phyloP scores from a whole-genome alignment of 768 basidiomycete genomes.

The Boletellus emodensis region DNA sequence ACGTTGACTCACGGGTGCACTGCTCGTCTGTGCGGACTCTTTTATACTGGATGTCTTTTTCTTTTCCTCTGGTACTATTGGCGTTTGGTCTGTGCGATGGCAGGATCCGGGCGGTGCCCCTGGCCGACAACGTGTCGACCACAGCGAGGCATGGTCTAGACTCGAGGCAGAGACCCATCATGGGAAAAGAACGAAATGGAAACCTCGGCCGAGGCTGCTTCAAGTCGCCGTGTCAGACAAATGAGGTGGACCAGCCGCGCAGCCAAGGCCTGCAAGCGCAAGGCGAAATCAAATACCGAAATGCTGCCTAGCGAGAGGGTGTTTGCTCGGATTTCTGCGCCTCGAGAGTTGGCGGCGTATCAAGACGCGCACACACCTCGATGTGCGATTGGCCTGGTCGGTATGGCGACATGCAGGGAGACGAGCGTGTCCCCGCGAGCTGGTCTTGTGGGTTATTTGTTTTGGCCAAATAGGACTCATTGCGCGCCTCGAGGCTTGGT shows the following conservation, averaged over 20 bases:
- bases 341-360: conserved; percentile 8
- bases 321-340: conserved; percentile 1
- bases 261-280: conserved; percentile 7
- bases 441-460: conserved; percentile 23
- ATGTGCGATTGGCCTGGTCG: not conserved
- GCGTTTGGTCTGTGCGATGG: not conserved
- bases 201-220: not conserved
- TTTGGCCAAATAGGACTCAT: conserved; percentile 25
- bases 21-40: conserved; percentile 1
- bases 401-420: not conserved
- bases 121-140: conserved; percentile 18
- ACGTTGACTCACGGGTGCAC: conserved; percentile 13
- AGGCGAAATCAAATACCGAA: conserved; percentile 20
- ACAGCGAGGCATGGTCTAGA: conserved; percentile 7
- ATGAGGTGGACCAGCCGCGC: conserved; percentile 15
- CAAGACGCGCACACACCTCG: conserved; percentile 7
- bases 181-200: conserved; percentile 9
- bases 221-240: conserved; percentile 6
- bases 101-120: not conserved
- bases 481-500: conserved; percentile 29
- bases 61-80: not conserved
- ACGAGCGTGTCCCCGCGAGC: no score
- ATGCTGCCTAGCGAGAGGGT: conserved; percentile 2
- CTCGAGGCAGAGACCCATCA: conserved; percentile 18
- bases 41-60: conserved; percentile 1